Base-by-base conservation (phyloP, 495 filamentous ascomycete species). In the Echria macrotheca region DNA sequence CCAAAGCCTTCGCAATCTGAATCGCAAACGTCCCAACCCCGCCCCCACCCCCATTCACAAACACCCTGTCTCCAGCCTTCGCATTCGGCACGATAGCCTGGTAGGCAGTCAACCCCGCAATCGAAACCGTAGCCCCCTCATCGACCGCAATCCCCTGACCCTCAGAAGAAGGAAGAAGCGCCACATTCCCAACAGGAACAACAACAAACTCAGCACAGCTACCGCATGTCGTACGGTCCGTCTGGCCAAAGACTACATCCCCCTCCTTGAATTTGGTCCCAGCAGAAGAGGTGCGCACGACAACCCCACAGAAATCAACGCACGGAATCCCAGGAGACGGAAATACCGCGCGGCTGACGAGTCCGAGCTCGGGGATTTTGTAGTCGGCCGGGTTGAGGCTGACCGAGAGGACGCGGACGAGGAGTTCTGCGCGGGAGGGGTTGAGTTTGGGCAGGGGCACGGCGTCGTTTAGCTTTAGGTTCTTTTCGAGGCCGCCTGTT, bases 381-480 rank as follows among this genome's bases (percentile, higher is more conserved):
- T 80, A 81, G 72, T 89, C 85, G 23, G 78, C 77, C 2, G 85
- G 85, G 65, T 89, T 89, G 41, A 87, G 63, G 12, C 75, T 61
- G 9, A 69, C 67, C 41, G 71, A 61, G 42, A 79, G 56, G 5
- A 87, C 77, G 40, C 76, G 64, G 36, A 87, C 64, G 19, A 88
- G 76, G 23, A 81, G 47, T 15, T 59, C 47, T 49, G 80, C 63
- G 49, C 73, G 60, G 7, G 46, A 37, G 12, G 64, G 52, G 5
- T 61, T 52, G 5, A 58, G 54, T 10, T 57, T 43, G 3, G 77
- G 71, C 21, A 77, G 54, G 2, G 69, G 46, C 23, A 73, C 71
- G 11, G 64, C 49, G 3, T 62, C n/a, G 52, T 70, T 65, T 38
- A 84, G 65, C 5, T 63, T 53, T 47, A 86, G 66, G 60, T 78